These are phyloP conservation scores for maize (Zea mays) DNA, from an alignment of 176 grass and related monocot genomes.

Conservation along the genomic window Zm-B73-REFERENCE-NAM-5.0 NC_050103.1:172038001-172038500, in stretches of 20 bases:
- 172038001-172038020: not conserved
- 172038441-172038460: too few species aligned
- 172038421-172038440: too few species aligned
- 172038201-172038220: not conserved
- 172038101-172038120: slow-evolving; percentile 12
- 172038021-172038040: not conserved
- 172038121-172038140: slow-evolving; percentile 14
- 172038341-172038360: too few species aligned
- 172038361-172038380: too few species aligned
- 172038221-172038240: too few species aligned
- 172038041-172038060: not conserved
- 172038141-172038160: not conserved
- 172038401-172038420: too few species aligned
- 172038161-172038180: not conserved
- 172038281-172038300: not conserved
- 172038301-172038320: slow-evolving; percentile 15
- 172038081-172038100: not conserved
- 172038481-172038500: too few species aligned
- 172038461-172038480: too few species aligned
- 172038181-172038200: not conserved
- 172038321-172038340: not conserved
- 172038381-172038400: too few species aligned
- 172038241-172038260: not conserved
- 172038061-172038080: not conserved
- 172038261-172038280: slow-evolving; percentile 26